Conservation (phyloP, 306 rosid species). For the Mimosa bimucronata region DNA sequence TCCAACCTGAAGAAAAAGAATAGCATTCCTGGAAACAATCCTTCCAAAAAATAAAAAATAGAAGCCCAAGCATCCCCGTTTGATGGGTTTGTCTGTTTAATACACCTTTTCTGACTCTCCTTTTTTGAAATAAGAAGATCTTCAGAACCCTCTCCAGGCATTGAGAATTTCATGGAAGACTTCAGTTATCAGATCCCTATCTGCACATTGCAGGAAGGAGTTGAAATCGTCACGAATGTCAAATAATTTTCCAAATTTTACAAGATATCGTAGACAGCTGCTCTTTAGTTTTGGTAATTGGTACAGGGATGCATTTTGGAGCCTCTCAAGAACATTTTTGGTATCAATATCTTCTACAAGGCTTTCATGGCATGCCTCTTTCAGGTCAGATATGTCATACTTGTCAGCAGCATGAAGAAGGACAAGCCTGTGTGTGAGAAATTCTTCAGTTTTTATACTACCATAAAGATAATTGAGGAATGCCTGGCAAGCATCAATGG, state of each 20-base stretch:
- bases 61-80: slow-evolving; percentile 46
- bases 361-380: slow-evolving; percentile 89
- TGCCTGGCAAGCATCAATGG: slow-evolving; percentile 80
- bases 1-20: slow-evolving; percentile 61
- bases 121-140: slow-evolving; percentile 37
- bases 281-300: slow-evolving; percentile 71
- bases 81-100: slow-evolving; percentile 32
- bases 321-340: slow-evolving; percentile 92
- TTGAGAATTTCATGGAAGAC: slow-evolving; percentile 80
- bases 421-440: slow-evolving; percentile 68
- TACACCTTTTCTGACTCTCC: slow-evolving; percentile 31
- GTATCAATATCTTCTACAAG: slow-evolving; percentile 90
- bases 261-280: slow-evolving; percentile 81
- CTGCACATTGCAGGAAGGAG: slow-evolving; percentile 77
- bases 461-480: slow-evolving; percentile 85
- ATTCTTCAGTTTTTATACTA: slow-evolving; percentile 73
- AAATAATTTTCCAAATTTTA: slow-evolving; percentile 87
- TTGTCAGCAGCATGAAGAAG: slow-evolving; percentile 93
- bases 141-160: slow-evolving; percentile 94
- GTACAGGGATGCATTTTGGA: slow-evolving; percentile 85
- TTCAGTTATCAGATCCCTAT: slow-evolving; percentile 84
- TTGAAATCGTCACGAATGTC: slow-evolving; percentile 83
- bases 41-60: slow-evolving; percentile 35
- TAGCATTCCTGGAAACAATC: slow-evolving; percentile 52
- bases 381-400: slow-evolving; percentile 84